Base-by-base conservation (phyloP, 495 filamentous ascomycete genomes). In the Astrothelium macrocarpum region DNA sequence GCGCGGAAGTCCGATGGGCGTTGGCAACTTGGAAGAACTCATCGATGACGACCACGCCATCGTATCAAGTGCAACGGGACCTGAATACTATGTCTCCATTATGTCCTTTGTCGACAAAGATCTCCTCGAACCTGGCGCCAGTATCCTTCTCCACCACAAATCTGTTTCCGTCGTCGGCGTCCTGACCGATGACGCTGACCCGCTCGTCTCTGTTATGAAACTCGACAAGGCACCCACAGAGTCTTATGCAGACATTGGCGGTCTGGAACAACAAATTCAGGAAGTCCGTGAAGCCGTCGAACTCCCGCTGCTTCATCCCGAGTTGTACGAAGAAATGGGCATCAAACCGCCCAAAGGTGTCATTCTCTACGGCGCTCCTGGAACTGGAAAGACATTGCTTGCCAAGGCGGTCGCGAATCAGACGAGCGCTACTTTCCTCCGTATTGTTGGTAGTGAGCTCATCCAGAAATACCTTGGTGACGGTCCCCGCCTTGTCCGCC, bases 61-160 rank as follows among this genome's bases (percentile, higher is more conserved):
- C 71, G 95, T 99, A 46, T 96, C 90, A 11, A 96, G 90, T 73
- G 93, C 95, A 2, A 97, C 95, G 14, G 94, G 94, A 0, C 95
- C 94, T 1, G 94, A 99, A 75, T 99, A 97, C 80, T 99, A 99
- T 74, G 94, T 99, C 64, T 96, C 91, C 60, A 99, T 99, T 82
- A 99, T 99, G 94, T 97, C 93, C 45, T 99, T 99, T 70, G 94
- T 99, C 43, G 94, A 99, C 79, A 99, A 99, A 77, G 94, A 99
- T 71, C 83, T 99, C 12, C 84, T 99, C 18, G 94, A 99, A 75
- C 94, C 94, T 4, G 94, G 94, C 61, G 92, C 94, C 20, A 96
- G 90, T 71, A 93, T 99, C 64, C 80, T 99, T 32, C 80, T 99
- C 56, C 94, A 99, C 71, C 94, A 99, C 77, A 99, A 99, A 77